phyloP scores from a whole-genome alignment of 805 yeast genomes.

The Pichia nanzhaoensis region DNA sequence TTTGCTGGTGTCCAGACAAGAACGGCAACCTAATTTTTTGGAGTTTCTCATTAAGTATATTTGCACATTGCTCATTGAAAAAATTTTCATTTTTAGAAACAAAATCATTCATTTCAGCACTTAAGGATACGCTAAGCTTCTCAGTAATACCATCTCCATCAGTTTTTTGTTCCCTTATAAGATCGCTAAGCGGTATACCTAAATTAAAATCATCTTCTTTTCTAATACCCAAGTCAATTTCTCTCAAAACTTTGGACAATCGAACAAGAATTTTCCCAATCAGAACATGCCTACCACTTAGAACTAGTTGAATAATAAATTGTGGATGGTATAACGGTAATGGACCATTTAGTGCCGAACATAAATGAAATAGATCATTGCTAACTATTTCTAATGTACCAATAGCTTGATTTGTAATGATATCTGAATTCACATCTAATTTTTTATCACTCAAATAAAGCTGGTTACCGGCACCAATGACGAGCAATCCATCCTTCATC shows the following conservation, averaged over 20 bases:
- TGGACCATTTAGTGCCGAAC: slow-evolving; percentile 79
- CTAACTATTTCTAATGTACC: slow-evolving; percentile 53
- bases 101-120: slow-evolving; percentile 21
- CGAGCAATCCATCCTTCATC: slow-evolving; percentile 72
- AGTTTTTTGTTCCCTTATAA: slow-evolving; percentile 1
- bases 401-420: slow-evolving; percentile 44
- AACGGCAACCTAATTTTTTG: slow-evolving; percentile 66
- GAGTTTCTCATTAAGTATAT: slow-evolving; percentile 50
- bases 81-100: slow-evolving; percentile 17
- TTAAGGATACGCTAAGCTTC: not conserved
- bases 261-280: slow-evolving; percentile 52
- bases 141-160: not conserved
- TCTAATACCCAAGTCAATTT: slow-evolving; percentile 35
- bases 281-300: slow-evolving; percentile 48
- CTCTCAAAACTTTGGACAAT: slow-evolving; percentile 49
- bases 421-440: slow-evolving; percentile 46
- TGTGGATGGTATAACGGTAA: slow-evolving; percentile 90
- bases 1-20: slow-evolving; percentile 86
- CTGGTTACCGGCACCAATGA: slow-evolving; percentile 86
- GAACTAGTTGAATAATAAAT: slow-evolving; percentile 65
- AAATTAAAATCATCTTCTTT: slow-evolving; percentile 21
- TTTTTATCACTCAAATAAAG: slow-evolving; percentile 72
- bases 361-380: slow-evolving; percentile 58
- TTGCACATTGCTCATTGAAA: slow-evolving; percentile 30
- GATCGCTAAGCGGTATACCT: slow-evolving; percentile 13